Conservation (phyloP, 164 flowering plant species). For the Berberis vulgaris region DNA sequence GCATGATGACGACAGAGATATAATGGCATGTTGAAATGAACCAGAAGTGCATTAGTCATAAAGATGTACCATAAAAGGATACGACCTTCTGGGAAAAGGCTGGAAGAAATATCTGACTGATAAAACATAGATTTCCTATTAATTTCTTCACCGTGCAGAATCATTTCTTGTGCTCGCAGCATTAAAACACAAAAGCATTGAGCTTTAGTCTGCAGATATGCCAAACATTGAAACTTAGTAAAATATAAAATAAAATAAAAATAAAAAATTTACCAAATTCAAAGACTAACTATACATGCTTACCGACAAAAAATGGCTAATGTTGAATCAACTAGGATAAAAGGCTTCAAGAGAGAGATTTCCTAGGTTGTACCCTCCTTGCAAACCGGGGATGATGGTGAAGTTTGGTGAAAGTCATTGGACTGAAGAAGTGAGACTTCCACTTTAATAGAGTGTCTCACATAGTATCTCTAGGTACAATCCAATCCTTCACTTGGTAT, state of each 20-base stretch:
- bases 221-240: not conserved
- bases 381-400: too few relatives aligned
- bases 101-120: conserved; percentile 20
- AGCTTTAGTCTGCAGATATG: conserved; percentile 23
- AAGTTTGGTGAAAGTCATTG: too few relatives aligned
- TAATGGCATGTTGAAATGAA: not conserved
- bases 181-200: conserved; percentile 36
- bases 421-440: too few relatives aligned
- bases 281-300: not conserved
- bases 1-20: not conserved
- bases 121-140: conserved; percentile 44
- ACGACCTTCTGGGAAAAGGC: conserved; percentile 51
- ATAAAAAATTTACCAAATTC: not conserved
- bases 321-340: too few relatives aligned
- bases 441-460: too few relatives aligned
- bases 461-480: too few relatives aligned
- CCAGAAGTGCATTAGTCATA: not conserved
- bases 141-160: conserved; percentile 17
- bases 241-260: not conserved
- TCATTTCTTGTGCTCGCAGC: conserved; percentile 21
- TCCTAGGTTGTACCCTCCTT: too few relatives aligned
- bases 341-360: too few relatives aligned
- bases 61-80: conserved; percentile 37
- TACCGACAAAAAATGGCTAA: too few relatives aligned
- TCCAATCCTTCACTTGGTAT: too few relatives aligned